Evolutionary conservation across 768 basidiomycete species (phyloP), one percentile per base, ranked within the genome.

Genomic region (Psilocybe sp.): DNA sequence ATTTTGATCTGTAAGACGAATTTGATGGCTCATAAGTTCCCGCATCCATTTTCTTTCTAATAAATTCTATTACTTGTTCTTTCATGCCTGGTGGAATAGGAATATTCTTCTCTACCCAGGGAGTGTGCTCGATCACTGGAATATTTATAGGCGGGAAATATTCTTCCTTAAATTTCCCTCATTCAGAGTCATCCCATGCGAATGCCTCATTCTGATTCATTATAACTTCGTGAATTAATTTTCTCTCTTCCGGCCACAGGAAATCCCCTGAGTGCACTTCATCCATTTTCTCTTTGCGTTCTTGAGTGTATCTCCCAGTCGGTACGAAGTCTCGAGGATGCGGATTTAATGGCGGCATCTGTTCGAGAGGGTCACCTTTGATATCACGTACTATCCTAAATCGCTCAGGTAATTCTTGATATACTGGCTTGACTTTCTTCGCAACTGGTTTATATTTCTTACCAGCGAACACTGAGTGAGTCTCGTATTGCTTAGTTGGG

Each of bases 191-290:
- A 10, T 69, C 56, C 54, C 57, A 55, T 5, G 57, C 51, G 23
- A 59, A 58, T 1, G 23, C 57, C 6, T 51, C 43, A n/a, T 59
- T 41, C 3, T 73, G 66, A 9, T 54, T n/a, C 28, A 52, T 55
- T 45, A 75, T 59, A 1, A 74, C 40, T 10, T 72, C 58, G 35
- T 73, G 65, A 4, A 71, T 33, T 9, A 75, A 49, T 16, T 61
- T 58, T 8, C 18, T 11, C 43, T 53, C 49, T 28, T 48, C 49
- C 0, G 59, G 55, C 58, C 47, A 64, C 0, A 77, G 60, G 46
- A 75, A 75, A 1, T 47, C 54, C 0, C 40, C 28, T 6, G 57
- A 45, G 5, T 54, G 53, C 4, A 64, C 40, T 0, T 46, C 47
- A 0, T 56, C 53, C 12, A 47, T 23, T 15, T 18, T 40, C 20